A percentile compares a stretch with the other conserved stretches of the same genome.
Conservation (phyloP, 2,329 filamentous ascomycete genomes). For the Epichloe festucae region DNA sequence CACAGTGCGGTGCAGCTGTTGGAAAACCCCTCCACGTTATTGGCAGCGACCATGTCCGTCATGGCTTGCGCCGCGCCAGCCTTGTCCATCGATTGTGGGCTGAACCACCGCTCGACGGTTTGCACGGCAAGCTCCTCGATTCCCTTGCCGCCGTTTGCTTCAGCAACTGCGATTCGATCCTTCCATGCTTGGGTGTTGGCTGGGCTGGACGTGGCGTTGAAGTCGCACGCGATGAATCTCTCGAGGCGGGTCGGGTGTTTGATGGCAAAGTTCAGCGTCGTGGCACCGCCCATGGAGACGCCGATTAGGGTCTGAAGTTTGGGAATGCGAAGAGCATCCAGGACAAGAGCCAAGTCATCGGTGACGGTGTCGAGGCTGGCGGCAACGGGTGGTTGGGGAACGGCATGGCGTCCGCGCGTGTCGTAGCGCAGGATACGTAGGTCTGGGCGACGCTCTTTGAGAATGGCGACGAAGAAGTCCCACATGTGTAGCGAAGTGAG, state of each 20-base stretch:
- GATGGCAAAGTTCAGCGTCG: constrained; percentile 60
- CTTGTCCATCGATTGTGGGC: constrained; percentile 37
- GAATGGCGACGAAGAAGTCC: constrained; percentile 56
- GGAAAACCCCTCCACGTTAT: constrained; percentile 57
- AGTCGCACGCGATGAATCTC: constrained; percentile 64
- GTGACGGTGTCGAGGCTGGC: constrained; percentile 53
- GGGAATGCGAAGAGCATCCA: constrained; percentile 56
- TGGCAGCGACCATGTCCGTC: constrained; percentile 54
- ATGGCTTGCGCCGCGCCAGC: constrained; percentile 40
- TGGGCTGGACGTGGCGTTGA: constrained; percentile 57
- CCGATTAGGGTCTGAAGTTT: constrained; percentile 57
- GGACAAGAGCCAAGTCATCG: constrained; percentile 51
- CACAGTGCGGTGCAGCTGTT: constrained; percentile 58
- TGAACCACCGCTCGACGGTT: constrained; percentile 72
- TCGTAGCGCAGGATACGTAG: constrained; percentile 69
- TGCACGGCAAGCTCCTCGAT: constrained; percentile 54
- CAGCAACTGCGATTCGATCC: constrained; percentile 57
- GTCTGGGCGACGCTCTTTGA: constrained; percentile 45
- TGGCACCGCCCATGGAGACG: constrained; percentile 72
- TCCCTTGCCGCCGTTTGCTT: constrained; percentile 41
- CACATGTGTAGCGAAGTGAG: constrained; percentile 70
- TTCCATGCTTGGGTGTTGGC: constrained; percentile 71
- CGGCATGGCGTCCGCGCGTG: constrained; percentile 51
- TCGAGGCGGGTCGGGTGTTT: constrained; percentile 45
- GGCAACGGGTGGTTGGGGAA: constrained; percentile 33